Evolutionary conservation across 2,329 filamentous ascomycete genomes (phyloP), one percentile per base, ranked within the genome.

Genomic region (Aspergillus pseudoviridinutans): DNA sequence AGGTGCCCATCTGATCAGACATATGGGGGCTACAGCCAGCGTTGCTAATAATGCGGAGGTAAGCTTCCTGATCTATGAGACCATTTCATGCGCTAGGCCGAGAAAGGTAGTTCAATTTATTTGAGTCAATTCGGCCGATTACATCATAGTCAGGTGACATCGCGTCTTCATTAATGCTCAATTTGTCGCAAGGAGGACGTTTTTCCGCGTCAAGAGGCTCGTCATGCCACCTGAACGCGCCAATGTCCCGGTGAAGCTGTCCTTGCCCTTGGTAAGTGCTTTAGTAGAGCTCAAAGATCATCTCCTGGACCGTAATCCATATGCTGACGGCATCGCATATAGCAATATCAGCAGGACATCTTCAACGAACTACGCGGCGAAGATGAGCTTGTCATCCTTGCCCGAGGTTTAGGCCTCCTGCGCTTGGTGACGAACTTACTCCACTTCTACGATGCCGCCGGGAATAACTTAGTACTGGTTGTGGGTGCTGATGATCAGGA

Each of bases 401-500:
- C 93, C 46, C 90, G 91, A 54, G 94, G 94, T 65, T 87, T 99
- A 50, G 94, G 94, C 66, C 87, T 97, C 49, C 85, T 97, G 73
- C 91, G 92, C 64, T 85, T 99, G 57, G 84, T 97, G 69, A 95
- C 91, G n/a, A 99, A 97, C 72, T 84, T 99, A 42, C 85, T 99
- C 28, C 94, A 99, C 76, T 92, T 92, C 22, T 97, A 97, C 77
- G 94, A 99, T 82, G 92, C 92, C 1, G 91, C 91, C 3, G 94
- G 94, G 14, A 95, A 94, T 76, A 97, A 96, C 70, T 80, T 99
- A 55, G 87, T 99, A 51, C 80, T 99, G 49, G 78, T 99, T 22
- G 86, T 97, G 46, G 92, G 92, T 9, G 92, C 94, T 38, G 90
- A 94, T 59, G 92, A 97, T 35, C 86, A 90, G 58, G 94, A 99